Evolutionary conservation across 352 stramenopile genomes (phyloP).

Genomic region (Phytophthora pisi): DNA sequence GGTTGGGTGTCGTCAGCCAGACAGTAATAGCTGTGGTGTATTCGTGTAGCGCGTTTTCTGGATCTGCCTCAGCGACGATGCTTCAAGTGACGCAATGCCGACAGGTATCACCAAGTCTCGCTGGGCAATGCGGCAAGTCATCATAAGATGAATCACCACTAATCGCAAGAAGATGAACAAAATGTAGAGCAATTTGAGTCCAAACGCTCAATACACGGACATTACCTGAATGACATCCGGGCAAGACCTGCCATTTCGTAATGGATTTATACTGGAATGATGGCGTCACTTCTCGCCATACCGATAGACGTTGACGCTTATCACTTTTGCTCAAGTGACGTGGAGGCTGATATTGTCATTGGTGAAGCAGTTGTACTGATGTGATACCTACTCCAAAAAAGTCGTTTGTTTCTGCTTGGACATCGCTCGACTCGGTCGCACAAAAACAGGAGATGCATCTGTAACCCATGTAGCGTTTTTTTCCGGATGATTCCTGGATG

Average conservation of each 20-base stretch:
- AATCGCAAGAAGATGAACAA: not conserved
- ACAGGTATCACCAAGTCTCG: not conserved
- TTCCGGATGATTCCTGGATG: too few species aligned
- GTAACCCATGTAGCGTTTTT: too few species aligned
- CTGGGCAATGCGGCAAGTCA: slow-evolving; percentile 1
- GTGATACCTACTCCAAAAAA: too few species aligned
- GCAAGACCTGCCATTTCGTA: not conserved
- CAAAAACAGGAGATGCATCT: too few species aligned
- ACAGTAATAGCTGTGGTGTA: slow-evolving; percentile 15
- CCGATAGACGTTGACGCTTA: not conserved
- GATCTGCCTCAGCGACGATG: slow-evolving; percentile 1
- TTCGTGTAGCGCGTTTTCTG: slow-evolving; percentile 13
- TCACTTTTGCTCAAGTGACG: too few species aligned
- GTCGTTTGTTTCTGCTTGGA: too few species aligned
- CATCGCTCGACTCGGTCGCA: too few species aligned
- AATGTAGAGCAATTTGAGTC: not conserved
- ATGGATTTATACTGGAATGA: not conserved
- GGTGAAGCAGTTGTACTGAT: too few species aligned
- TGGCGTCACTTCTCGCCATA: not conserved
- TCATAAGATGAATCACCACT: slow-evolving; percentile 4
- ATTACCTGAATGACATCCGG: slow-evolving; percentile 3
- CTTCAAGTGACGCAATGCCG: not conserved
- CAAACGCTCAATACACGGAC: slow-evolving; percentile 8
- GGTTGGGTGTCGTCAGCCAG: slow-evolving; percentile 1
- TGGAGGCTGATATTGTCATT: too few species aligned